These are phyloP conservation scores for Penicillium sp. DNA, from an alignment of 2,329 filamentous ascomycete genomes.

Conservation along the genomic window DNA sequence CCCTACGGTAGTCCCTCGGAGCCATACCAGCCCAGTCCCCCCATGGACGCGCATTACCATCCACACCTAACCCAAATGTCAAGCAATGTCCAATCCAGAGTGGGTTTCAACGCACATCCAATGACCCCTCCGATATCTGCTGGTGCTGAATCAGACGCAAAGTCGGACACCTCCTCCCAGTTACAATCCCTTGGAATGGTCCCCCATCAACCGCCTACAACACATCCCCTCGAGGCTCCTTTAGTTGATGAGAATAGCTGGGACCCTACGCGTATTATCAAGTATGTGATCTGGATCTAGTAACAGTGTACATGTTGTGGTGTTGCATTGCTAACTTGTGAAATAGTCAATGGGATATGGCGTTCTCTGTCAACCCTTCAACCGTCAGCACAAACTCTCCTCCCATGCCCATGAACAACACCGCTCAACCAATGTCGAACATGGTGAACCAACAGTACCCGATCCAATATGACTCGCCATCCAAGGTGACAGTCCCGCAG, in stretches of 20 bases:
- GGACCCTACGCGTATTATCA: conserved; percentile 89
- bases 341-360: conserved; percentile 87
- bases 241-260: conserved; percentile 73
- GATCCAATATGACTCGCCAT: conserved; percentile 41
- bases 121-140: conserved; percentile 82
- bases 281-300: conserved; percentile 64
- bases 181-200: conserved; percentile 64
- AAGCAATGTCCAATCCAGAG: conserved; percentile 52
- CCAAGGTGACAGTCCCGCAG: conserved; percentile 39
- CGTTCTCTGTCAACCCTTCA: conserved; percentile 76
- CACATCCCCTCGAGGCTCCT: conserved; percentile 58
- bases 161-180: conserved; percentile 73
- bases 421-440: conserved; percentile 36
- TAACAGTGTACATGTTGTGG: neutral
- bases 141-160: conserved; percentile 69
- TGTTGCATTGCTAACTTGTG: conserved; percentile 34
- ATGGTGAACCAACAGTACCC: conserved; percentile 41
- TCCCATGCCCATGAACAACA: conserved; percentile 46
- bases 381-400: conserved; percentile 49
- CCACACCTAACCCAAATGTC: conserved; percentile 56
- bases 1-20: conserved; percentile 81
- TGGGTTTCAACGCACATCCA: conserved; percentile 66
- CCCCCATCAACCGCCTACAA: conserved; percentile 43
- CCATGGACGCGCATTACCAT: conserved; percentile 56
- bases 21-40: conserved; percentile 66